These are phyloP conservation scores for Themeda triandra DNA, from an alignment of 176 grass and related monocot species.

Conservation along the genomic window DNA sequence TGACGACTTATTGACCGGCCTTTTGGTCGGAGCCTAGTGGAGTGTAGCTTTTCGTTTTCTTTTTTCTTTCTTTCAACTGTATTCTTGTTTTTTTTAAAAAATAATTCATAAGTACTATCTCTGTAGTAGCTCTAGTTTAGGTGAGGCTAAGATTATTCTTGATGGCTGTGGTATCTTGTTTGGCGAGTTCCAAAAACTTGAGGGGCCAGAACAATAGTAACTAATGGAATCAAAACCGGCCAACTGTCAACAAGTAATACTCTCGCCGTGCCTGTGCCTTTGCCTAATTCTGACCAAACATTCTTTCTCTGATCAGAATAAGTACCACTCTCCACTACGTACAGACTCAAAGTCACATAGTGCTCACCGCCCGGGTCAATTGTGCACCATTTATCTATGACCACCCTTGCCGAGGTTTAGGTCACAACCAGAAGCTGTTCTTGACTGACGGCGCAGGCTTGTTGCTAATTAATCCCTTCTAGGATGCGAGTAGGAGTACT, in stretches of 20 bases:
- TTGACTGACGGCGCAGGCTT: neutral
- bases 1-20: neutral
- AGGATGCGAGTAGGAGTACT: too few species aligned
- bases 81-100: neutral
- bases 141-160: neutral
- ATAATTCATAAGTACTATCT: neutral
- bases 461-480: too few species aligned
- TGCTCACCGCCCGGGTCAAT: neutral
- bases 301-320: neutral
- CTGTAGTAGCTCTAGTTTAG: neutral
- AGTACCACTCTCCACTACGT: too few species aligned
- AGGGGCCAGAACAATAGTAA: neutral
- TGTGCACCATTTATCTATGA: neutral
- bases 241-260: neutral
- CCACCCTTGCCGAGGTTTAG: neutral
- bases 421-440: neutral
- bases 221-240: neutral
- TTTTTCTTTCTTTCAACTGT: too few species aligned
- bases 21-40: conserved; percentile 7
- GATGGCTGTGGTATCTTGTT: neutral
- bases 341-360: neutral
- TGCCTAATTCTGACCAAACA: conserved; percentile 23
- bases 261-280: too few species aligned
- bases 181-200: neutral
- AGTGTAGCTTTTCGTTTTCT: neutral